Evolutionary conservation across 371 early-diverging fungal genomes (phyloP).

Genomic region (Mucor indicus): DNA sequence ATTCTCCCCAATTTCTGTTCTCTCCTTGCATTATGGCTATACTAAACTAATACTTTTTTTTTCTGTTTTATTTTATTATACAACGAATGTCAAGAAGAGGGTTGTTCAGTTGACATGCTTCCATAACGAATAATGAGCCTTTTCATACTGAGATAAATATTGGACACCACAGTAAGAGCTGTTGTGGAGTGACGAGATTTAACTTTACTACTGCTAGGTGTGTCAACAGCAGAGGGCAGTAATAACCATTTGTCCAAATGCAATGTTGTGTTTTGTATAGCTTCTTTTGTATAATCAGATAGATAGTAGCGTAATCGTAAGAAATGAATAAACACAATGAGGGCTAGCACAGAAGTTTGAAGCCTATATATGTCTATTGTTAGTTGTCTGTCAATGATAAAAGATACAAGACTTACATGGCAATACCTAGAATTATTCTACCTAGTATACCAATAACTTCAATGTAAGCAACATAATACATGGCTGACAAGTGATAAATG

Average conservation of each 20-base stretch:
- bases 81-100: no score
- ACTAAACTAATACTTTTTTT: no score
- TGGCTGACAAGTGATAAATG: slow-evolving; percentile 63
- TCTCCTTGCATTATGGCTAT: no score
- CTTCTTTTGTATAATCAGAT: slow-evolving; percentile 61
- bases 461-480: slow-evolving; percentile 71
- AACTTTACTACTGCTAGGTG: no score
- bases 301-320: slow-evolving; percentile 76
- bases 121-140: slow-evolving; percentile 53
- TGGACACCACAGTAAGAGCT: slow-evolving; percentile 8
- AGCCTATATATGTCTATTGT: slow-evolving; percentile 46
- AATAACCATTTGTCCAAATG: slow-evolving; percentile 51
- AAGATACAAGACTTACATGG: slow-evolving; percentile 51
- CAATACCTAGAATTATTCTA: slow-evolving; percentile 58
- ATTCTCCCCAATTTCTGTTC: no score
- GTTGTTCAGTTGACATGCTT: no score
- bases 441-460: slow-evolving; percentile 78
- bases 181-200: no score
- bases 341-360: slow-evolving; percentile 71
- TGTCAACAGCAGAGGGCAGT: no score
- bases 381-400: no score
- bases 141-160: slow-evolving; percentile 50
- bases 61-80: background rate
- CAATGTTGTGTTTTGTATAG: slow-evolving; percentile 47
- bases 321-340: slow-evolving; percentile 79